Evolutionary conservation across 2,329 filamentous ascomycete species (phyloP).

Genomic region (Furcasterigmium furcatum): DNA sequence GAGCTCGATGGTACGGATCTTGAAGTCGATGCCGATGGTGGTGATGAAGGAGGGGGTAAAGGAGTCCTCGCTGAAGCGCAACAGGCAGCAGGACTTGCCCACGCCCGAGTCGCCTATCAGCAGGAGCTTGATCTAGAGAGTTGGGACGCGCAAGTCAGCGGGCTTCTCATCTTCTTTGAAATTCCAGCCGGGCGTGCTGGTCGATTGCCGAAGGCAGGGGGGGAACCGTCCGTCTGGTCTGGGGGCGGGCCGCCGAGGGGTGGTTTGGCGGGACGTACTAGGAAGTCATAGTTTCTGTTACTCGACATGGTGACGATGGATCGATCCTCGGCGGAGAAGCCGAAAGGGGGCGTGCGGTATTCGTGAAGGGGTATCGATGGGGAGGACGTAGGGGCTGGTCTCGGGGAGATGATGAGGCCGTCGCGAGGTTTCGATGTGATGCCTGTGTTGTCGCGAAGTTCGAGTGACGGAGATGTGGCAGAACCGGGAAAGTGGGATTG

Average conservation of each 20-base stretch:
- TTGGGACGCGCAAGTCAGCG: conserved; percentile 33
- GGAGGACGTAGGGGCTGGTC: not conserved
- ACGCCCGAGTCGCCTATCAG: conserved; percentile 96
- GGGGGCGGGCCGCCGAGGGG: conserved; percentile 1
- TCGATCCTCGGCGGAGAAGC: not conserved
- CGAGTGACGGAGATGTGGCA: not conserved
- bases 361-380: not conserved
- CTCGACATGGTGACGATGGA: conserved; percentile 73
- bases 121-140: conserved; percentile 83
- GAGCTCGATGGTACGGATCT: conserved; percentile 98
- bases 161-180: conserved; percentile 4
- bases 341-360: not conserved
- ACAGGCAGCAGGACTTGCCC: conserved; percentile 93
- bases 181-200: conserved; percentile 1
- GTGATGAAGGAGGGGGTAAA: conserved; percentile 98
- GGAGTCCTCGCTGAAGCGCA: conserved; percentile 95
- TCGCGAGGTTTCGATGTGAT: not conserved
- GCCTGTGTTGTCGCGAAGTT: too few relatives aligned
- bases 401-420: not conserved
- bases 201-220: too few relatives aligned
- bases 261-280: conserved; percentile 65
- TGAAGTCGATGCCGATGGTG: conserved; percentile 99
- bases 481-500: conserved; percentile 1
- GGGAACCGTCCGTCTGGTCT: too few relatives aligned
- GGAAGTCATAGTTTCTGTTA: conserved; percentile 98